A percentile compares a stretch with the other conserved stretches of the same genome.
Evolutionary conservation across 106 monocot genomes (phyloP).

Genomic region (Ottelia alismoides): DNA sequence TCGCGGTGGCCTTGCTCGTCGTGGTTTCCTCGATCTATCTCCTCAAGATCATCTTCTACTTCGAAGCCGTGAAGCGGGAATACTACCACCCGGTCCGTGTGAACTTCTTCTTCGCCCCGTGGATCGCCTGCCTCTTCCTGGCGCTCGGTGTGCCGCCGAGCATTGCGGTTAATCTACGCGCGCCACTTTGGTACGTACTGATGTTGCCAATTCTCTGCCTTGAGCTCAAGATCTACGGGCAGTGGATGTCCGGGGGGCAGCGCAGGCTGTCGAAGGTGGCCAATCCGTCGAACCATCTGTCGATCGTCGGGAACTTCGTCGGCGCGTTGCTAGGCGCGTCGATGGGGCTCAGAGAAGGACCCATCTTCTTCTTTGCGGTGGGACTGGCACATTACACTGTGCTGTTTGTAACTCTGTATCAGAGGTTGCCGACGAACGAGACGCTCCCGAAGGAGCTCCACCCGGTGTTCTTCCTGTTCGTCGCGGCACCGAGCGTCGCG

Average conservation of each 20-base stretch:
- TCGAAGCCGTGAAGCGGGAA: conserved; percentile 13
- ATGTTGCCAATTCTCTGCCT: conserved; percentile 16
- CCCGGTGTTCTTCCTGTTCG: conserved; percentile 67
- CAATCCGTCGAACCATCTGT: conserved; percentile 49
- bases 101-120: conserved; percentile 6
- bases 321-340: conserved; percentile 42
- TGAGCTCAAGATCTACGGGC: conserved; percentile 48
- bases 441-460: conserved; percentile 67
- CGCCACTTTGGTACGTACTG: conserved; percentile 11
- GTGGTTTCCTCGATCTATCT: conserved; percentile 1
- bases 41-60: conserved; percentile 14
- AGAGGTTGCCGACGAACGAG: conserved; percentile 56
- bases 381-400: conserved; percentile 58
- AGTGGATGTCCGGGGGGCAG: conserved; percentile 21
- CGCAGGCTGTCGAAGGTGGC: conserved; percentile 62
- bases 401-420: conserved; percentile 68
- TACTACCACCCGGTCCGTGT: conserved; percentile 9
- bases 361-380: conserved; percentile 55
- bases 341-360: conserved; percentile 22
- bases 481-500: conserved; percentile 50
- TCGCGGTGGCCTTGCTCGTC: conserved; percentile 3
- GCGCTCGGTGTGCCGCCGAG: conserved; percentile 10
- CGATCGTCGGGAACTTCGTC: conserved; percentile 56
- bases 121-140: conserved; percentile 22
- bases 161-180: conserved; percentile 1